Percentiles rank a stretch among this genome's conserved stretches.
Conservation (phyloP, 768 basidiomycete species). For the Mycena kentingensis region DNA sequence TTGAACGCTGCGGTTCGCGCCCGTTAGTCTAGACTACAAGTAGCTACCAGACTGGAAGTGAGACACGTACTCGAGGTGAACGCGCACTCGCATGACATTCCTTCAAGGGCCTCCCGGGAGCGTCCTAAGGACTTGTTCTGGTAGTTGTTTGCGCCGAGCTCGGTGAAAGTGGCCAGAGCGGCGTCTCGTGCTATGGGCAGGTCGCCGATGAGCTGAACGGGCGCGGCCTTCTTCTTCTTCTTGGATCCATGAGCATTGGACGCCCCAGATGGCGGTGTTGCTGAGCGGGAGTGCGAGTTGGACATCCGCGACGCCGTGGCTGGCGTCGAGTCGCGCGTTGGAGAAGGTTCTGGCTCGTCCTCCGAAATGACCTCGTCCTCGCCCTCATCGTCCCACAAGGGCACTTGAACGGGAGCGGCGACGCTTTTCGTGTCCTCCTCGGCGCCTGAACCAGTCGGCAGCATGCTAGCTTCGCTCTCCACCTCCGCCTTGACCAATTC, state of each 20-base stretch:
- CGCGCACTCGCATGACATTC: conserved; percentile 93
- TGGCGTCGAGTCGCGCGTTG: conserved; percentile 30
- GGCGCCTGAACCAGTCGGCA: background rate
- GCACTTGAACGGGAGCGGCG: background rate
- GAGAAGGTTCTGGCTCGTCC: conserved; percentile 35
- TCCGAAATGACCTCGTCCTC: no score
- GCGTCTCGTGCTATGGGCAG: conserved; percentile 75
- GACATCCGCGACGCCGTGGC: conserved; percentile 41
- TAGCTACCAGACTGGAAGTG: conserved; percentile 6
- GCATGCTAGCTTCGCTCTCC: background rate
- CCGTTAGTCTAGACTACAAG: background rate
- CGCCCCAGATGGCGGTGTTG: conserved; percentile 42
- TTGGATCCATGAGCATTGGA: conserved; percentile 25
- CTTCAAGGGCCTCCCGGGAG: conserved; percentile 85
- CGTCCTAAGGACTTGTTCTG: conserved; percentile 86
- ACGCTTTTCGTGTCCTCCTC: background rate
- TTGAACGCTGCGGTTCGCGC: background rate
- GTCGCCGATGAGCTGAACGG: conserved; percentile 75
- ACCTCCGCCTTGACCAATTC: background rate
- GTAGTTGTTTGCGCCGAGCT: conserved; percentile 80
- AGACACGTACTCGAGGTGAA: conserved; percentile 76
- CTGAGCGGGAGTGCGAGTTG: conserved; percentile 39
- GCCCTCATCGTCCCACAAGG: background rate
- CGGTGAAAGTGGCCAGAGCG: conserved; percentile 70
- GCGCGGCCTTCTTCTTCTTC: conserved; percentile 39